Base-by-base conservation (phyloP, 495 filamentous ascomycete genomes). In the Margaritispora aquatica region DNA sequence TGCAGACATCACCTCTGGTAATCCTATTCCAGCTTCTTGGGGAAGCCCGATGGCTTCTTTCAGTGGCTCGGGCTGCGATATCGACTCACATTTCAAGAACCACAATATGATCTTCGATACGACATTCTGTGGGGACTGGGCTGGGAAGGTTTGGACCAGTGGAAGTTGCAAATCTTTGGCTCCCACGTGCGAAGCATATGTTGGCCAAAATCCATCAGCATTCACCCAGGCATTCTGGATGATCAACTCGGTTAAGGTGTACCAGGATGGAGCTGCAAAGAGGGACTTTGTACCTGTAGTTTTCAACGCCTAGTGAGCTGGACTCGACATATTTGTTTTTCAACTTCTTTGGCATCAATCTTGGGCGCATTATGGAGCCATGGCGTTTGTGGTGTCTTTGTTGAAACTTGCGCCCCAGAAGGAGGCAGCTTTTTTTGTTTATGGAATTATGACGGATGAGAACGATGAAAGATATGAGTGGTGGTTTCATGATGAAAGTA, bases 41-140 rank as follows among this genome's bases (percentile, higher is more conserved):
- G 89, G 89, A 2, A 73, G 69, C 0, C 90, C 93, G 0, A 76
- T 79, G 41, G 88, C 85, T 3, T 71, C 65, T 58, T 96, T 88
- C 68, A 84, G 81, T 15, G 71, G 65, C 49, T 15, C 10, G 3
- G 57, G 57, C 15, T 96, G 92, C 70, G 69, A 88, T 60, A 83
- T 96, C 57, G 70, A 80, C 54, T 66, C 69, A 1, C 75, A 83
- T 52, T 96, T 96, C 77, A 76, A 74, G 60, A 67, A 86, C 47
- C 85, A 94, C 71, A 79, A 81, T 13, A 87, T 96, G 52, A 77
- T 95, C 56, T 84, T 96, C 68, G 82, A 97, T 71, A 88, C 84
- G 0, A 88, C 85, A 0, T 91, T 96, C 73, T 97, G 93, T 71
- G 93, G 93, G 36, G 84, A 90, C 61, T 96, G 89, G 89, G 91